These are phyloP conservation scores for Asterochloris erici DNA, from an alignment of 139 green algal genomes.

Conservation along the genomic window DNA sequence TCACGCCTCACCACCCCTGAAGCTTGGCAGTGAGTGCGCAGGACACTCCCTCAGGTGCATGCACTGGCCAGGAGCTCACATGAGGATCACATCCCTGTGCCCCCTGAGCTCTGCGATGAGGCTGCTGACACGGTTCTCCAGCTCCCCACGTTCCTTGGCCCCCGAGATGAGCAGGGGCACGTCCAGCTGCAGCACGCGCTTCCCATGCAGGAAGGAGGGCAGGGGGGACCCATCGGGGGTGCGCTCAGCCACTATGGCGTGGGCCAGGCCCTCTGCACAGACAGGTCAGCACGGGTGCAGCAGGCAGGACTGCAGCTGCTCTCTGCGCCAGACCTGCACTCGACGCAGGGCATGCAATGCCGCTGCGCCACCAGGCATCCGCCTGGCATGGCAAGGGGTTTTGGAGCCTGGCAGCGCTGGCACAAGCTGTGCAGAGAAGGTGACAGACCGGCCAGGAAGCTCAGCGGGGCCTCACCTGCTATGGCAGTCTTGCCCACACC, in stretches of 20 bases:
- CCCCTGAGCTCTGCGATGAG: conserved; percentile 78
- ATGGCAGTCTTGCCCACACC: conserved; percentile 91
- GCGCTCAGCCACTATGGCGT: conserved; percentile 60
- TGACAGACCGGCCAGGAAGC: neutral
- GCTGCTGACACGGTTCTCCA: conserved; percentile 90
- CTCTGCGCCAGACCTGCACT: no score
- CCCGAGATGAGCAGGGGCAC: conserved; percentile 88
- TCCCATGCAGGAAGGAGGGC: conserved; percentile 81
- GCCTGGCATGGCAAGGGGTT: neutral
- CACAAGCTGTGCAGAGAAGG: neutral
- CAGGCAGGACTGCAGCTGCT: no score
- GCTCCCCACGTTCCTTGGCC: conserved; percentile 93
- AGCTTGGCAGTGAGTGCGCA: no score
- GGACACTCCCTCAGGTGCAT: no score
- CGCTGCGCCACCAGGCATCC: neutral
- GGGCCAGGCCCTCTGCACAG: conserved; percentile 80
- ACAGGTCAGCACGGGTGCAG: neutral
- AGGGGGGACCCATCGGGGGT: conserved; percentile 60
- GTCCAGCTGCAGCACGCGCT: conserved; percentile 93
- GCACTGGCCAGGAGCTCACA: conserved; percentile 44
- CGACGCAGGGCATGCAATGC: neutral
- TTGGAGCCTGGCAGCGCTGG: neutral
- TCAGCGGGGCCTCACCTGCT: conserved; percentile 22
- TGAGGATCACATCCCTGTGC: conserved; percentile 86
- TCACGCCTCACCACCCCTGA: no score